Evolutionary conservation across 129 eudicot genomes (phyloP).

Genomic region (Kitagawia praeruptora): DNA sequence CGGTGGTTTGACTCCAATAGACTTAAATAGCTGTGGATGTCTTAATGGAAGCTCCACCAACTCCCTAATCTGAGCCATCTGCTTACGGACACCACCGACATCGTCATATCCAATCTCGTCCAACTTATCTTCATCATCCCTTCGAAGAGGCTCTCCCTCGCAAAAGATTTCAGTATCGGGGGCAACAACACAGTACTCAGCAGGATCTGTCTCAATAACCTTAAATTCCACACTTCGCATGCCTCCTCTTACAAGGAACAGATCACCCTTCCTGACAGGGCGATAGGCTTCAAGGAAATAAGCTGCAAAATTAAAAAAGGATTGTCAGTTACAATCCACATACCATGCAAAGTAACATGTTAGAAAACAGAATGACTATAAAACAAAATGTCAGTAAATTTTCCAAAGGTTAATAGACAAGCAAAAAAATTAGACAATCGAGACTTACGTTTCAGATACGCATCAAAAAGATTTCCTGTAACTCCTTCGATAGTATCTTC

Average conservation of each 20-base stretch:
- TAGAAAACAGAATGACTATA: not conserved
- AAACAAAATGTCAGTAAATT: not conserved
- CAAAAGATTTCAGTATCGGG: conserved; percentile 97
- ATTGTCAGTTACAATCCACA: not conserved
- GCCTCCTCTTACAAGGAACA: conserved; percentile 89
- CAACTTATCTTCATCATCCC: conserved; percentile 86
- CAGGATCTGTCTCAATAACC: conserved; percentile 82
- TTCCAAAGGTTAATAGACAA: not conserved
- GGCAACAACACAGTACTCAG: conserved; percentile 93
- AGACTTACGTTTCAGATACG: conserved; percentile 78
- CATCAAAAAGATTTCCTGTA: conserved; percentile 86
- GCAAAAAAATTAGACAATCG: not conserved
- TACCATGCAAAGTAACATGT: not conserved
- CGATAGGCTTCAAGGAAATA: conserved; percentile 85
- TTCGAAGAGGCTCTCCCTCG: conserved; percentile 85
- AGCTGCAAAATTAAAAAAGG: conserved; percentile 34
- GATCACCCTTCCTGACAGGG: conserved; percentile 80
- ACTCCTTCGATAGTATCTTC: conserved; percentile 91
- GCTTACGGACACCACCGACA: conserved; percentile 97
- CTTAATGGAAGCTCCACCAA: conserved; percentile 83
- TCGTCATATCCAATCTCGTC: conserved; percentile 95
- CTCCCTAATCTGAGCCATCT: conserved; percentile 98
- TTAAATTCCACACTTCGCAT: conserved; percentile 93
- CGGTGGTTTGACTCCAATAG: conserved; percentile 94
- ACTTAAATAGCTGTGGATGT: conserved; percentile 89